Percentiles rank a stretch among this genome's conserved stretches.
Conservation (phyloP, 805 yeast genomes). For the Monosporozyma servazzii region DNA sequence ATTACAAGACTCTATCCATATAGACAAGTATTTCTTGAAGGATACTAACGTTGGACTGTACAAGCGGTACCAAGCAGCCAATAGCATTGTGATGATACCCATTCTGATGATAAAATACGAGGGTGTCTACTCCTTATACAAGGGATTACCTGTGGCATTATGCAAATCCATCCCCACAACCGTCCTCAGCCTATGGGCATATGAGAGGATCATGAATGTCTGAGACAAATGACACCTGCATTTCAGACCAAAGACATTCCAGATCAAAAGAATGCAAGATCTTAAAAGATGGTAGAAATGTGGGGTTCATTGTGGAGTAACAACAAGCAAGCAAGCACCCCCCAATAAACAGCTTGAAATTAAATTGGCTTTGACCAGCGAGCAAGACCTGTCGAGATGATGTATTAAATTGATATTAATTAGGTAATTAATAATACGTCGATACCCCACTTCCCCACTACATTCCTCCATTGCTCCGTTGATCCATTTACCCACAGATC, state of each 20-base stretch:
- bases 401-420: no score
- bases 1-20: constrained; percentile 23
- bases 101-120: background rate
- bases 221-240: background rate
- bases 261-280: background rate
- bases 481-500: no score
- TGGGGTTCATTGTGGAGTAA: background rate
- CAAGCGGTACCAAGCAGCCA: background rate
- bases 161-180: constrained; percentile 73
- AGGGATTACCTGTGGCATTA: constrained; percentile 63
- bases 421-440: no score
- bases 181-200: constrained; percentile 58
- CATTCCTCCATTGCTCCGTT: no score
- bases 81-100: background rate
- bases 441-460: no score
- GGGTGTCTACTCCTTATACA: constrained; percentile 57
- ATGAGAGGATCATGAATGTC: constrained; percentile 32
- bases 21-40: background rate
- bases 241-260: background rate
- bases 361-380: no score
- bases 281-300: background rate
- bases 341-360: no score
- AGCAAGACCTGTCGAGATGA: no score
- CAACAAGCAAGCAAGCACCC: no score
- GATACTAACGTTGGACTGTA: background rate